Percentiles rank a stretch among this genome's conserved stretches.
phyloP scores from a whole-genome alignment of 1,284 basidiomycete species.

The Tremellales sp. region DNA sequence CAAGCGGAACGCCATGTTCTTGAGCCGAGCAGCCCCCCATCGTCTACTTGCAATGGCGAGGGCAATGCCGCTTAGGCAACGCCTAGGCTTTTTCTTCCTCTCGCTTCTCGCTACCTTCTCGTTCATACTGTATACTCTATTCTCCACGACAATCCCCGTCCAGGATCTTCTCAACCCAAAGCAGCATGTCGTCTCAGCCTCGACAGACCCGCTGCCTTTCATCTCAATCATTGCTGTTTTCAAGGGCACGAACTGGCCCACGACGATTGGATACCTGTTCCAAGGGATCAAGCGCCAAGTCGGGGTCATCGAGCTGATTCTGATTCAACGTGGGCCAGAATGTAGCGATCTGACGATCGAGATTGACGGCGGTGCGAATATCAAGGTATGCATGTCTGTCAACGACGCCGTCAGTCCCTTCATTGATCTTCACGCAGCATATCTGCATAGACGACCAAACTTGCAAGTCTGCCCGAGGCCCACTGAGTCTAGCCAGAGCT shows the following conservation, averaged over 20 bases:
- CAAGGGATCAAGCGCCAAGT: constrained; percentile 9
- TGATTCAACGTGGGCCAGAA: constrained; percentile 11
- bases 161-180: too few species aligned
- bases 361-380: constrained; percentile 7
- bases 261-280: constrained; percentile 10
- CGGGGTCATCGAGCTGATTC: constrained; percentile 10
- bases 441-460: constrained; percentile 3
- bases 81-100: too few species aligned
- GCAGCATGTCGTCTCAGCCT: too few species aligned
- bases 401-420: constrained; percentile 3
- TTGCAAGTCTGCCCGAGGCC: background rate
- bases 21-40: too few species aligned
- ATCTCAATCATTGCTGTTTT: constrained; percentile 1
- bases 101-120: too few species aligned
- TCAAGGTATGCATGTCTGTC: constrained; percentile 9
- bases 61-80: too few species aligned
- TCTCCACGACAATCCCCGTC: too few species aligned
- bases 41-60: too few species aligned
- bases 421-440: background rate
- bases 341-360: constrained; percentile 4
- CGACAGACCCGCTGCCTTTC: background rate
- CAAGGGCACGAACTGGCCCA: constrained; percentile 1
- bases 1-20: too few species aligned
- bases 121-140: too few species aligned
- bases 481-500: background rate